These are phyloP conservation scores for Dissoconium aciculare DNA, from an alignment of 2,329 filamentous ascomycete genomes.

Conservation along the genomic window DNA sequence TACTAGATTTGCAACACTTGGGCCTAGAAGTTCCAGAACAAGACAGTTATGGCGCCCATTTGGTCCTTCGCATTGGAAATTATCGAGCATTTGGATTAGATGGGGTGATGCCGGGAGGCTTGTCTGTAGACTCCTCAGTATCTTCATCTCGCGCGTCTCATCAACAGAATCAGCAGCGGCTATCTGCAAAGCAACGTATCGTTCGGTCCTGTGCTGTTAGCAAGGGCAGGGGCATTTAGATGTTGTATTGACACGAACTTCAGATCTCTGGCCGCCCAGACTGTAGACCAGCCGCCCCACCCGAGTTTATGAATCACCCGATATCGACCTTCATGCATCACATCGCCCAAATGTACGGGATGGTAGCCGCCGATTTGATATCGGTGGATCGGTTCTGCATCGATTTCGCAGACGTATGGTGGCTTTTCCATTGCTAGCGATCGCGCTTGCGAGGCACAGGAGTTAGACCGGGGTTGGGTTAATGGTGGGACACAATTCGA, in stretches of 20 bases:
- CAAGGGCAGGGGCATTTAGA: not conserved
- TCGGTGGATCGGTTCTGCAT: slow-evolving; percentile 13
- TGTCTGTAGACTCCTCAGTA: slow-evolving; percentile 7
- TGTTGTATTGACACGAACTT: slow-evolving; percentile 3
- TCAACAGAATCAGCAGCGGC: no score
- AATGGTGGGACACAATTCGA: no score
- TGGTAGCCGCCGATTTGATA: slow-evolving; percentile 20
- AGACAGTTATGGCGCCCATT: slow-evolving; percentile 33
- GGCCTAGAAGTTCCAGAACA: slow-evolving; percentile 28
- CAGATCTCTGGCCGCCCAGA: slow-evolving; percentile 24
- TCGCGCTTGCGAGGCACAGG: not conserved
- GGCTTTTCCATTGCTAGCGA: not conserved
- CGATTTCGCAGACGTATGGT: slow-evolving; percentile 3
- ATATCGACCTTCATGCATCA: slow-evolving; percentile 21
- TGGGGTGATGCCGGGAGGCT: slow-evolving; percentile 14
- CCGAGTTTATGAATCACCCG: slow-evolving; percentile 25
- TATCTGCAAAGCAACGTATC: slow-evolving; percentile 17
- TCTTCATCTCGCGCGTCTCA: slow-evolving; percentile 1
- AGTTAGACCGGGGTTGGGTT: no score
- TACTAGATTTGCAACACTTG: slow-evolving; percentile 26
- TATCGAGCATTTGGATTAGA: slow-evolving; percentile 25
- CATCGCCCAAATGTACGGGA: slow-evolving; percentile 19
- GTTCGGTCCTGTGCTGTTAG: slow-evolving; percentile 1
- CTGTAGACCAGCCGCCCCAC: slow-evolving; percentile 24
- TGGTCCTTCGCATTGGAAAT: slow-evolving; percentile 27